Percentiles rank a stretch among this genome's conserved stretches.
Evolutionary conservation across 768 basidiomycete genomes (phyloP).

Genomic region (Calocybe indica): DNA sequence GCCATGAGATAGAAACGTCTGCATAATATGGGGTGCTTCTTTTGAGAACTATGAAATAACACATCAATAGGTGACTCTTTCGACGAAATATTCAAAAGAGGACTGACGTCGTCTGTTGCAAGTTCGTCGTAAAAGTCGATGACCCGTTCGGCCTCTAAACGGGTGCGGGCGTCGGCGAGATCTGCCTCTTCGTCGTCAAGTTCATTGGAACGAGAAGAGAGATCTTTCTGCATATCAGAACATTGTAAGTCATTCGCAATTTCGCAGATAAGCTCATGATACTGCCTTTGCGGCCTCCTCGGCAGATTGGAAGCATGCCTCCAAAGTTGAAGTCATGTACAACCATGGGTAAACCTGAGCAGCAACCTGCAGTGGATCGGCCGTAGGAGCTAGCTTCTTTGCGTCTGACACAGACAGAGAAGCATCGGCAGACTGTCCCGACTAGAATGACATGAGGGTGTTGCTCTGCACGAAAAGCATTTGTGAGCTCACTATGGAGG

Average conservation of each 20-base stretch:
- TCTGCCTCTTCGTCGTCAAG: slow-evolving; percentile 34
- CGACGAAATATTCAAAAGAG: slow-evolving; percentile 1
- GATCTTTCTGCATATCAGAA: slow-evolving; percentile 23
- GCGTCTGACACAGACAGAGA: background rate
- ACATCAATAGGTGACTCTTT: background rate
- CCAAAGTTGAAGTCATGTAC: slow-evolving; percentile 52
- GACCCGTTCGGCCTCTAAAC: slow-evolving; percentile 36
- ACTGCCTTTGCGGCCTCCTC: slow-evolving; percentile 30
- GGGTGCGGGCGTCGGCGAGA: slow-evolving; percentile 32
- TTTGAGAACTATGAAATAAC: slow-evolving; percentile 28
- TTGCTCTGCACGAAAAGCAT: too few species aligned
- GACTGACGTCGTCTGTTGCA: slow-evolving; percentile 26
- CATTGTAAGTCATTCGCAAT: background rate
- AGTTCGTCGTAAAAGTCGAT: slow-evolving; percentile 44
- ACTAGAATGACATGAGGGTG: background rate
- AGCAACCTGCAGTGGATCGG: slow-evolving; percentile 39
- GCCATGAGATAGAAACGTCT: slow-evolving; percentile 40
- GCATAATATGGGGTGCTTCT: slow-evolving; percentile 43
- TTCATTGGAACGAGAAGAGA: slow-evolving; percentile 26
- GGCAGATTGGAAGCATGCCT: slow-evolving; percentile 39
- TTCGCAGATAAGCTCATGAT: background rate
- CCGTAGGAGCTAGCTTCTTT: slow-evolving; percentile 16
- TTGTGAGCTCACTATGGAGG: too few species aligned
- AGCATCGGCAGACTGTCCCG: slow-evolving; percentile 5
- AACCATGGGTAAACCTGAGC: slow-evolving; percentile 55